Evolutionary conservation across 768 basidiomycete species (phyloP).

Genomic region (Lactarius evosmus): DNA sequence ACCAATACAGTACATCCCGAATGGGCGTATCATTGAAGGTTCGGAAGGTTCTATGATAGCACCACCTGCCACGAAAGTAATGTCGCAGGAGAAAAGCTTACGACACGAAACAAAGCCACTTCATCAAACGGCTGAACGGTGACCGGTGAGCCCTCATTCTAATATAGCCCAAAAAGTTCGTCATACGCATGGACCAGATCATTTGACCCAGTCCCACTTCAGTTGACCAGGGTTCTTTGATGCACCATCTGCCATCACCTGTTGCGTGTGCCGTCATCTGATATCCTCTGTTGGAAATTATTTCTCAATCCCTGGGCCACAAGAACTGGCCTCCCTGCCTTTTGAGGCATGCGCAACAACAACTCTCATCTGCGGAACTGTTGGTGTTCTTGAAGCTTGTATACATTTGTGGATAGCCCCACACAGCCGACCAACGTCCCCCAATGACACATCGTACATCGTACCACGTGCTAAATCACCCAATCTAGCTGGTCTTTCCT

Average conservation of each 20-base stretch:
- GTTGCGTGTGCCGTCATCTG: neutral
- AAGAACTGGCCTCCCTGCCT: neutral
- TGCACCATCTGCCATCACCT: neutral
- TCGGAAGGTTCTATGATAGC: neutral
- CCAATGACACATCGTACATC: neutral
- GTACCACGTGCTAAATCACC: neutral
- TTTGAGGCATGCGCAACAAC: neutral
- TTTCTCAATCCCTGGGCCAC: neutral
- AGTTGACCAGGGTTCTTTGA: neutral
- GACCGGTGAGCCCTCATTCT: neutral
- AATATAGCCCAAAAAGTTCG: neutral
- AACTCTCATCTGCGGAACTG: neutral
- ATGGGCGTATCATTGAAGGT: neutral
- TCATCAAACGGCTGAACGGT: neutral
- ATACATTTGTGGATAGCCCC: neutral
- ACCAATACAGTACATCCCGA: neutral
- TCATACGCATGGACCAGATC: neutral
- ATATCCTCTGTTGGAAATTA: neutral
- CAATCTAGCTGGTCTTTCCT: neutral
- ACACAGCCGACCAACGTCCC: neutral
- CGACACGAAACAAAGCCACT: neutral
- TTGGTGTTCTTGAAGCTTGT: neutral
- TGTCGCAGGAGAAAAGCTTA: no score
- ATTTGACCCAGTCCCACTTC: neutral
- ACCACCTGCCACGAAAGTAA: neutral